Evolutionary conservation across 331 rosid species (phyloP), one percentile per base, ranked within the genome.

Genomic region (Quercus lobata): DNA sequence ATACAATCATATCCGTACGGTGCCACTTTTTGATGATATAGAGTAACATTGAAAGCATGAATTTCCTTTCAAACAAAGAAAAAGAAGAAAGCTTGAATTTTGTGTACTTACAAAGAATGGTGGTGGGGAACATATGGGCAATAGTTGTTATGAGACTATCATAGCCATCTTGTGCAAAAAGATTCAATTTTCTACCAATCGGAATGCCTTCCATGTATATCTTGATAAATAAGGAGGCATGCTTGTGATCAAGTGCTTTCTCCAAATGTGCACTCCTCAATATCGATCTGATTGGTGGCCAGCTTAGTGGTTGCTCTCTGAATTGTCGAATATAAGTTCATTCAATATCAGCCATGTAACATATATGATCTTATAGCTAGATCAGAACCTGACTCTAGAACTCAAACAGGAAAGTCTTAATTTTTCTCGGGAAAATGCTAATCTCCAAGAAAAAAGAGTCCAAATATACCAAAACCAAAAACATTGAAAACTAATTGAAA

Each of bases 141-240:
- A 88, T 87, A 68, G 85, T 66, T 72, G 78, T 80, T n/a, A 88
- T 81, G 34, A 88, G 91, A 24, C 79, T 89, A 78, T 88, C 85
- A 72, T 88, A 88, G 73, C 69, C 63, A 27, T 83, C 70, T 68
- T 88, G 84, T 80, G 79, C 85, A 78, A 85, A 15, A 12, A 88
- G 87, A 78, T 88, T 88, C n/a, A 88, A 29, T 76, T 88, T 88
- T 78, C 91, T 85, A 10, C 91, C 91, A 2, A 88, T 88, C 22
- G 87, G 89, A 14, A 85, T 88, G 37, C 91, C 91, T 80, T 88
- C 91, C 89, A 85, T 85, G 34, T 88, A 85, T 12, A 88, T 87
- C 74, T 88, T 88, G 4, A 88, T 87, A 83, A 88, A 88, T 4
- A 80, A 80, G 69, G 85, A 87, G 14, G 87, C 53, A 30, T 68